Evolutionary conservation across 108 stramenopile species (phyloP), one percentile per base, ranked within the genome.

Genomic region (Cyclotella sp.): DNA sequence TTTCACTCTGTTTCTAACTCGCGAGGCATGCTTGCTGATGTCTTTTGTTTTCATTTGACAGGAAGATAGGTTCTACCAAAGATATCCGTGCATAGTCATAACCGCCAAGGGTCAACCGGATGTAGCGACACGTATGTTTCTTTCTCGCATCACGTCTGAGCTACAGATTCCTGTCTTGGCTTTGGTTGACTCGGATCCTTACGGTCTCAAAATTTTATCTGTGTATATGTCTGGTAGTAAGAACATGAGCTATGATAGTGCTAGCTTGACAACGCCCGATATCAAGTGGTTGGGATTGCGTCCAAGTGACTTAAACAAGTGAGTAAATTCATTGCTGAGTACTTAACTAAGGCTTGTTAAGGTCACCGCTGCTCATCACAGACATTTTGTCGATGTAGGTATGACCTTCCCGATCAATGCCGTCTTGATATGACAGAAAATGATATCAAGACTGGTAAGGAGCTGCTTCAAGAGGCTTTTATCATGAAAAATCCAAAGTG

Each of bases 31-130:
- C 22, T n/a, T n/a, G 44, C 34, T 42, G 19, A n/a, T 68, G 6
- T 34, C 34, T 7, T n/a, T 9, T 43, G n/a, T 45, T 43, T 39
- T 26, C 40, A 22, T 66, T 44, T 61, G 12, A 22, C 77, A 88
- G 89, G 94, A 97, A 78, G 97, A 98, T 86, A 86, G 97, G 21
- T 99, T 99, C 75, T 99, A 99, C 75, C 84, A 97, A 81, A 90
- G 87, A 64, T 97, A 97, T 84, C 97, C 97, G 12, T 99, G 98
- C 78, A 98, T 99, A 63, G 91, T 99, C 47, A 97, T 99, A 70
- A 99, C 98, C 19, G 98, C 97, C 61, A 97, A 98, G 85, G 98
- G 98, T 24, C 98, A 99, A 83, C 98, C 98, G 27, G 96, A 97
- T 87, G 95, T 97, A 13, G 95, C 95, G 24, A 91, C 90, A 13